Base-by-base conservation (phyloP, 2,329 filamentous ascomycete genomes). In the Cladophialophora chaetospira region DNA sequence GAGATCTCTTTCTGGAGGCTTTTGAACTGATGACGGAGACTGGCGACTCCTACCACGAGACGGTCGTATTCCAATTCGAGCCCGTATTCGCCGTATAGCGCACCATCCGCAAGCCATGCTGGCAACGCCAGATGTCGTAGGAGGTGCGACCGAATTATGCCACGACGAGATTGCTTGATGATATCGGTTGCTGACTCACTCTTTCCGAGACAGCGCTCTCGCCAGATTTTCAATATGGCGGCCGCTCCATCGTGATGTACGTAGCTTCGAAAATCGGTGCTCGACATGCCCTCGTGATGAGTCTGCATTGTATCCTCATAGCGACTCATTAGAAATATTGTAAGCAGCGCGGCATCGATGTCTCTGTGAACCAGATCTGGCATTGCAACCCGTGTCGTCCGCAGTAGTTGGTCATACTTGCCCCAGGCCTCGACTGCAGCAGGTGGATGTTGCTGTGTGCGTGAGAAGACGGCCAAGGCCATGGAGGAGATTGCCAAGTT, bases 231-330 rank as follows among this genome's bases (percentile, higher is more conserved):
- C 43, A 72, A 42, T 25, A 71, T 62, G 8, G 67, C 67, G 40
- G 67, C 46, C 8, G 67, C 67, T 13, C 69, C 69, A 60, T 68
- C 63, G 55, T 70, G 65, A 61, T 71, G 69, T 13, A 67, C 78
- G 57, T 76, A 78, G n/a, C 71, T 62, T 23, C 15, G 40, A 21
- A 49, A 19, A 11, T 44, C n/a, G 11, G 9, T 38, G 23, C 25
- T n/a, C 3, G 28, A 17, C 10, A 29, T 13, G 21, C 26, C 28
- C 31, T 48, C 26, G 5, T 17, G 13, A 2, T 31, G 17, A 3
- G 21, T 42, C 21, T 60, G 45, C 10, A 57, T 49, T 11, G 57
- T 35, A 26, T 58, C 58, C 45, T 68, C 66, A 33, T 65, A 68
- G 5, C 61, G 61, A 36, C 57, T 48, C 66, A 68, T 68, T n/a